Percentiles rank a stretch among this genome's conserved stretches.
These are phyloP conservation scores for Scheffersomyces coipomensis DNA, from an alignment of 805 yeast genomes.

Conservation along the genomic window DNA sequence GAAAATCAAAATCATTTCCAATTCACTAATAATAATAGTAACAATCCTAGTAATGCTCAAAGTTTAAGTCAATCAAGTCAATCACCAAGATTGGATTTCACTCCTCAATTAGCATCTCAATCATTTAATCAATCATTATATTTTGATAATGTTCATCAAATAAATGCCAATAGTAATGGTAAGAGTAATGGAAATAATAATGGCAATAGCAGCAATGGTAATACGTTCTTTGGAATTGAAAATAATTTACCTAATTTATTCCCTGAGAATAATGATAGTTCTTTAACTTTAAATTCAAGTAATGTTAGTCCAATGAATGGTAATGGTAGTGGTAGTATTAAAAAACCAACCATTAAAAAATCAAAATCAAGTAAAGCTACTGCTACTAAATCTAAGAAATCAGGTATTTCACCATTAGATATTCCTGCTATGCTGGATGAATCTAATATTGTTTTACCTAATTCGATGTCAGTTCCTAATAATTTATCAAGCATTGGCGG, in stretches of 20 bases:
- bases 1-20: neutral
- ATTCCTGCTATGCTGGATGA: neutral
- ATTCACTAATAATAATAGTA: neutral
- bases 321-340: neutral
- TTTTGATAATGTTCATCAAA: neutral
- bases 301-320: neutral
- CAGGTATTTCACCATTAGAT: neutral
- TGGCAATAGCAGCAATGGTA: too few species aligned
- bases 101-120: neutral
- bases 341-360: constrained; percentile 3
- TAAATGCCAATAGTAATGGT: neutral
- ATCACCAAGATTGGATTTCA: neutral
- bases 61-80: neutral
- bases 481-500: too few species aligned
- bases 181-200: neutral
- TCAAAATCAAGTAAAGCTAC: constrained; percentile 3
- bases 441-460: neutral
- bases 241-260: neutral
- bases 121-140: neutral
- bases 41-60: neutral
- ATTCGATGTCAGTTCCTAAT: neutral
- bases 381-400: neutral
- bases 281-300: neutral
- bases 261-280: neutral
- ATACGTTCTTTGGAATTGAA: neutral